phyloP scores from a whole-genome alignment of 495 filamentous ascomycete genomes.

The Xylaria bambusicola region DNA sequence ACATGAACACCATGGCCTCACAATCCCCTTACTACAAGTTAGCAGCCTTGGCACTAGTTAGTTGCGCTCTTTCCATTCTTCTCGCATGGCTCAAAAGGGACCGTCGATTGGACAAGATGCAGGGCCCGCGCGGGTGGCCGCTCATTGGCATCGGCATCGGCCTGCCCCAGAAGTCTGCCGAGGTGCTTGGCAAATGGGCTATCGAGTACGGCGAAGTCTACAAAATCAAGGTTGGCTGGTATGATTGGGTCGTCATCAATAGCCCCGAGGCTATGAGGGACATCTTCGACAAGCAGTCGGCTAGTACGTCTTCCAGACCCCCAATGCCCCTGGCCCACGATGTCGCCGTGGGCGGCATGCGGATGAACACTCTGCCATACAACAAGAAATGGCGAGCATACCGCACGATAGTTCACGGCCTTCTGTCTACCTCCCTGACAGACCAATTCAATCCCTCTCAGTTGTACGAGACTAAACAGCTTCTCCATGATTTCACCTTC shows the following conservation, averaged over 20 bases:
- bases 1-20: neutral
- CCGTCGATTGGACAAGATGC: conserved; percentile 23
- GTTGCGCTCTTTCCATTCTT: neutral
- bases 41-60: neutral
- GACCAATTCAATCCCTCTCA: conserved; percentile 39
- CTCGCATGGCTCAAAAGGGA: conserved; percentile 22
- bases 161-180: conserved; percentile 22
- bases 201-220: conserved; percentile 35
- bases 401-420: conserved; percentile 36
- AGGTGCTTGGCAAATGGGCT: conserved; percentile 25
- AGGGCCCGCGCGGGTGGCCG: conserved; percentile 23
- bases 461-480: conserved; percentile 45
- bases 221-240: conserved; percentile 38
- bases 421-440: conserved; percentile 26
- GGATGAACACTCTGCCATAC: conserved; percentile 46
- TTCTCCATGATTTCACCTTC: conserved; percentile 38
- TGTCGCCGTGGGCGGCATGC: conserved; percentile 26
- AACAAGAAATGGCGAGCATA: conserved; percentile 42
- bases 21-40: neutral
- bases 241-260: conserved; percentile 41
- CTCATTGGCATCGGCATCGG: conserved; percentile 31
- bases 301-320: conserved; percentile 24
- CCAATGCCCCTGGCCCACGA: conserved; percentile 28
- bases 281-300: conserved; percentile 40
- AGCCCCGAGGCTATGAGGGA: conserved; percentile 38